These are phyloP conservation scores for Wickerhamiella dianesei DNA, from an alignment of 805 yeast species.

Conservation along the genomic window DNA sequence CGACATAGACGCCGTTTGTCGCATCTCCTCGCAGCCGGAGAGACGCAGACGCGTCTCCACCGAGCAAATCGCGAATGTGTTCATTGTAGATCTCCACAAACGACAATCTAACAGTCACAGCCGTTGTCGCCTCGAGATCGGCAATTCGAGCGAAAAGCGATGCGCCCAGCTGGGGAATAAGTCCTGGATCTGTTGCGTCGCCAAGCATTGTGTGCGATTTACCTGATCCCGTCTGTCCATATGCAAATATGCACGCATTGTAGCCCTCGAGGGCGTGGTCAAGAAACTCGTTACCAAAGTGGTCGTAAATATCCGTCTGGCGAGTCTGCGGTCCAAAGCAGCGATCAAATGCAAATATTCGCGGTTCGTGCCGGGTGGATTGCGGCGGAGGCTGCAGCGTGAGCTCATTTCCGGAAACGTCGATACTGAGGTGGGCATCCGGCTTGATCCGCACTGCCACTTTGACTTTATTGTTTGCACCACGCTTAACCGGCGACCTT, in stretches of 20 bases:
- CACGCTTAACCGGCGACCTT: background rate
- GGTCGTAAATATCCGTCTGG: constrained; percentile 39
- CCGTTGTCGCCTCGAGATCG: constrained; percentile 26
- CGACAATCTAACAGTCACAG: constrained; percentile 37
- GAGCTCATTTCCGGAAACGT: constrained; percentile 13
- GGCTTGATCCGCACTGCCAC: constrained; percentile 32
- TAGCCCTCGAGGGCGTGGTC: constrained; percentile 55
- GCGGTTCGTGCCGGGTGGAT: constrained; percentile 20
- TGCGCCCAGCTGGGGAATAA: constrained; percentile 48
- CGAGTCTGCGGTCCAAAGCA: constrained; percentile 33
- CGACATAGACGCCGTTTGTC: constrained; percentile 57
- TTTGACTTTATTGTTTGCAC: constrained; percentile 17
- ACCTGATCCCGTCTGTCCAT: constrained; percentile 78
- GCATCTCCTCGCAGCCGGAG: constrained; percentile 55
- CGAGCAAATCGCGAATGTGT: constrained; percentile 51
- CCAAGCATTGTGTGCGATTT: constrained; percentile 78
- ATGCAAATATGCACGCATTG: constrained; percentile 62
- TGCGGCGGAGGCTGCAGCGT: constrained; percentile 10
- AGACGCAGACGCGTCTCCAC: constrained; percentile 12
- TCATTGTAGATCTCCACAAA: constrained; percentile 71
- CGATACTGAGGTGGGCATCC: constrained; percentile 5
- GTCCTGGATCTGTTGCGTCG: constrained; percentile 37
- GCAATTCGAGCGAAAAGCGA: constrained; percentile 37
- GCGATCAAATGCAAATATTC: constrained; percentile 37
- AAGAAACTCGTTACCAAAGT: constrained; percentile 46